phyloP scores from a whole-genome alignment of 2,329 filamentous ascomycete genomes.

The Epichloe gansuensis region DNA sequence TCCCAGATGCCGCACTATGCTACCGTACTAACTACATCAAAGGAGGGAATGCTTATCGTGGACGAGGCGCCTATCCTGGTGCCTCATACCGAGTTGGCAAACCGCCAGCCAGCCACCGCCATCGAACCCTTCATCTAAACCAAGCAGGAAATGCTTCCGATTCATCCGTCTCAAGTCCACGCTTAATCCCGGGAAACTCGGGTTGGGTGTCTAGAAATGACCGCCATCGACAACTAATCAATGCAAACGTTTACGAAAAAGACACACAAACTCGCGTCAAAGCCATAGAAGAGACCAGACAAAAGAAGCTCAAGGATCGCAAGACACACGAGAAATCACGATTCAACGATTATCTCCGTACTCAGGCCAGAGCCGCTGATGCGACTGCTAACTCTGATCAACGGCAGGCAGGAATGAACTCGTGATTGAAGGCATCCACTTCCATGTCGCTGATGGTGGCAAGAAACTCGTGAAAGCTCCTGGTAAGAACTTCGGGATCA shows the following conservation, averaged over 20 bases:
- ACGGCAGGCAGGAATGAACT: constrained; percentile 44
- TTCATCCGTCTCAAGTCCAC: constrained; percentile 23
- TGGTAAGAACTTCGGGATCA: constrained; percentile 34
- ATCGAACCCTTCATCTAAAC: constrained; percentile 55
- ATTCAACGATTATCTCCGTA: constrained; percentile 28
- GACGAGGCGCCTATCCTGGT: constrained; percentile 19
- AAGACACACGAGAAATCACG: constrained; percentile 48
- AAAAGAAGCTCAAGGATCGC: constrained; percentile 40
- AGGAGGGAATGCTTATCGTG: constrained; percentile 7
- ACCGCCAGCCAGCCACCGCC: constrained; percentile 26
- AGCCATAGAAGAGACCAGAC: constrained; percentile 59
- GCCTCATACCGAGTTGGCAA: constrained; percentile 26
- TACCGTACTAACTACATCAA: constrained; percentile 2
- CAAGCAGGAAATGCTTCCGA: constrained; percentile 20
- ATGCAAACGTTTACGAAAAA: constrained; percentile 65
- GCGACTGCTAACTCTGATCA: constrained; percentile 14
- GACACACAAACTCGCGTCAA: constrained; percentile 55
- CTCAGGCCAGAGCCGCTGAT: constrained; percentile 12
- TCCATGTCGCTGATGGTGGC: constrained; percentile 61
- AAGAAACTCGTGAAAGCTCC: constrained; percentile 68
- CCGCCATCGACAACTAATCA: constrained; percentile 73
- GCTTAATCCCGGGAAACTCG: constrained; percentile 19
- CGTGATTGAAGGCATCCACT: constrained; percentile 58
- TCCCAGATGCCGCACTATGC: background rate
- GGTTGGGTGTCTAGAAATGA: constrained; percentile 61